These are phyloP conservation scores for Mixia osmundae DNA, from an alignment of 1,284 basidiomycete genomes.

Conservation along the genomic window DNA sequence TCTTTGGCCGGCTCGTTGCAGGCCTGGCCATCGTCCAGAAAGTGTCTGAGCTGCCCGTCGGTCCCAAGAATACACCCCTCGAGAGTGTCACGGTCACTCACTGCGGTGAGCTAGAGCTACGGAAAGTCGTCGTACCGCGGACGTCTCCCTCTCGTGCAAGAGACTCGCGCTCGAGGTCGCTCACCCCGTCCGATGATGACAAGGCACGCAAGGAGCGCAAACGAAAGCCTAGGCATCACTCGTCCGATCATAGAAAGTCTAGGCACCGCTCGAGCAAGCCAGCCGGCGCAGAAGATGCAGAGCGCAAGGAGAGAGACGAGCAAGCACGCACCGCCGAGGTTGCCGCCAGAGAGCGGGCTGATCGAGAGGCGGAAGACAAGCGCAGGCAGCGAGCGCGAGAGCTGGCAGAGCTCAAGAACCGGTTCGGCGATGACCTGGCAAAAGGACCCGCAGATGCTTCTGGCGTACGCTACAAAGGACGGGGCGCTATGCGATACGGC, in stretches of 20 bases:
- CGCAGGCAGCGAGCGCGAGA: conserved; percentile 2
- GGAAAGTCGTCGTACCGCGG: conserved; percentile 5
- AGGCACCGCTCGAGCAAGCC: neutral
- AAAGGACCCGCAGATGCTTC: neutral
- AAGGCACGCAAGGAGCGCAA: too few relatives aligned
- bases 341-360: neutral
- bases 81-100: conserved; percentile 46
- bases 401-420: conserved; percentile 6
- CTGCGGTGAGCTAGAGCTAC: conserved; percentile 55
- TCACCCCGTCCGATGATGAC: neutral
- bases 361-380: conserved; percentile 1
- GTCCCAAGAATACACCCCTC: conserved; percentile 22
- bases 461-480: conserved; percentile 4
- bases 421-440: conserved; percentile 2
- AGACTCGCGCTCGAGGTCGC: neutral
- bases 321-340: conserved; percentile 3
- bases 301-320: conserved; percentile 5
- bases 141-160: neutral
- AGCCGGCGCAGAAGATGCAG: neutral
- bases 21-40: conserved; percentile 5
- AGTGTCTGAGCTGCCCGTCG: conserved; percentile 6
- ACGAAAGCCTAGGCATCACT: conserved; percentile 2
- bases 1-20: conserved; percentile 8
- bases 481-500: conserved; percentile 8
- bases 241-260: neutral